Conservation (phyloP, 805 yeast species). For the Candida parachauliodes region DNA sequence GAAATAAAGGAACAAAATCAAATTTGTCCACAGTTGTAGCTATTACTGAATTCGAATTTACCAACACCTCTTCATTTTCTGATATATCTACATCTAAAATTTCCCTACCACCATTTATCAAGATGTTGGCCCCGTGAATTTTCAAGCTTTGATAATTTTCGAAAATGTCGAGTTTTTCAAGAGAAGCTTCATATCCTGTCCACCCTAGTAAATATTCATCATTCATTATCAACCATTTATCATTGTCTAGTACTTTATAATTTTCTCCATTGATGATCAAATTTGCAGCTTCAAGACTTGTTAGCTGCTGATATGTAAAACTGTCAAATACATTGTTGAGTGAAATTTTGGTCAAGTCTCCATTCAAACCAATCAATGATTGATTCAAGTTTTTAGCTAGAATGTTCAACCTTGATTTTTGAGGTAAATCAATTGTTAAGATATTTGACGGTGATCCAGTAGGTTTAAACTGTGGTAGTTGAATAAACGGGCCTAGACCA, state of each 20-base stretch:
- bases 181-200: constrained; percentile 31
- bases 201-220: constrained; percentile 42
- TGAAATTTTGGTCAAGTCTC: constrained; percentile 24
- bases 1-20: constrained; percentile 5
- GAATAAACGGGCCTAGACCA: constrained; percentile 45
- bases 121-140: constrained; percentile 38
- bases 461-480: constrained; percentile 39
- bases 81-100: constrained; percentile 31
- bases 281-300: constrained; percentile 17
- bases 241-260: constrained; percentile 35
- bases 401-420: constrained; percentile 30
- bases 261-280: constrained; percentile 29
- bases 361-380: constrained; percentile 41
- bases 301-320: constrained; percentile 7
- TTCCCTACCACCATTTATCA: constrained; percentile 38
- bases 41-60: constrained; percentile 37
- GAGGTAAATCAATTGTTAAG: constrained; percentile 43
- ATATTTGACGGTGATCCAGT: constrained; percentile 37
- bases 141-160: constrained; percentile 22
- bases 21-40: constrained; percentile 21
- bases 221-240: constrained; percentile 41
- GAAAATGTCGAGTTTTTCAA: constrained; percentile 7
- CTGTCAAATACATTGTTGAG: constrained; percentile 8
- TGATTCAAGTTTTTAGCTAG: constrained; percentile 25
- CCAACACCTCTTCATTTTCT: constrained; percentile 33